These are phyloP conservation scores for Xanthoceras sorbifolium DNA, from an alignment of 345 rosid genomes.

Conservation along the genomic window DNA sequence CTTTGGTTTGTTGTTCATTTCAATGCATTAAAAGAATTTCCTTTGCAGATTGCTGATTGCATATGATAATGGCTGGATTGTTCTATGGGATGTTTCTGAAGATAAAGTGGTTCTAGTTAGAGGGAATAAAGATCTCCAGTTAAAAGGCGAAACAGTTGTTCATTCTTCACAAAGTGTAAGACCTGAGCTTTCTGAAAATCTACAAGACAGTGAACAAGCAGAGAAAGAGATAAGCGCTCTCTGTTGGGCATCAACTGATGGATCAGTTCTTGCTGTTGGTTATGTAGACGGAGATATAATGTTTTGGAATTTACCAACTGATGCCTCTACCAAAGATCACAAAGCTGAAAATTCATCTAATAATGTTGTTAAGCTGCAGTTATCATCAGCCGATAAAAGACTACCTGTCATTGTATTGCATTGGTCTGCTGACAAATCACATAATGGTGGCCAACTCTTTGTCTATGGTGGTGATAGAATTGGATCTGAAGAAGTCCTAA, in stretches of 20 bases:
- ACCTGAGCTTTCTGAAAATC: conserved; percentile 35
- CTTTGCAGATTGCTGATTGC: conserved; percentile 79
- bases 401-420: conserved; percentile 77
- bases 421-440: conserved; percentile 57
- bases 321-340: conserved; percentile 37
- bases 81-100: conserved; percentile 86
- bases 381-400: conserved; percentile 71
- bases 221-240: conserved; percentile 86
- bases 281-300: conserved; percentile 86
- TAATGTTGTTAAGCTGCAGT: conserved; percentile 64
- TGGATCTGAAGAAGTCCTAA: conserved; percentile 83
- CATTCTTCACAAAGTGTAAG: conserved; percentile 35
- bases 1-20: conserved; percentile 10
- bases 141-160: conserved; percentile 45
- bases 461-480: conserved; percentile 85
- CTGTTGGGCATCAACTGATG: conserved; percentile 85
- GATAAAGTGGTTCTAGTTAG: conserved; percentile 53
- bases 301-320: conserved; percentile 60
- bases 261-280: conserved; percentile 86
- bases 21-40: conserved; percentile 21
- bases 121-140: conserved; percentile 69
- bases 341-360: conserved; percentile 44
- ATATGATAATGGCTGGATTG: conserved; percentile 66
- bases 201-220: conserved; percentile 35
- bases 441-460: conserved; percentile 64